Evolutionary conservation across 73 alveolate genomes (phyloP).

Genomic region (Tetrahymena elliotti): DNA sequence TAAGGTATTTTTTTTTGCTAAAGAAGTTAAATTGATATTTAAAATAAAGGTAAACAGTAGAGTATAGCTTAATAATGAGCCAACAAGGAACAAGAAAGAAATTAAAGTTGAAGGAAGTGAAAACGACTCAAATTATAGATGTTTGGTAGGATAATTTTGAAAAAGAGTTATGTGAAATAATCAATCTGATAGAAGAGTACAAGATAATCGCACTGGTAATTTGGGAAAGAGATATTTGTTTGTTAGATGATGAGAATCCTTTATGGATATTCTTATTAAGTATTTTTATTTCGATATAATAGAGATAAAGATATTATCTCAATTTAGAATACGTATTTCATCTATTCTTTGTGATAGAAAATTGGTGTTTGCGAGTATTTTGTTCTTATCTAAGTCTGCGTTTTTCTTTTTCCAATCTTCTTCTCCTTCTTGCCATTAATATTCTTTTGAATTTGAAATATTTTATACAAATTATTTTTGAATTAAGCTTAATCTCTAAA

Average conservation of each 20-base stretch:
- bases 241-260: neutral
- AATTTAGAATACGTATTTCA: neutral
- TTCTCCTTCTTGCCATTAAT: neutral
- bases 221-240: neutral
- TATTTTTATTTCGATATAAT: neutral
- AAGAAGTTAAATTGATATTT: neutral
- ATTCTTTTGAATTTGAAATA: neutral
- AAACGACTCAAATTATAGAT: neutral
- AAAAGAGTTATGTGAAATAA: neutral
- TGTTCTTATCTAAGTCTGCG: neutral
- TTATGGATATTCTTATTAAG: neutral
- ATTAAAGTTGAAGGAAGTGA: neutral
- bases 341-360: neutral
- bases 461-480: neutral
- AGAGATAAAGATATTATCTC: neutral
- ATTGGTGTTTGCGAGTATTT: neutral
- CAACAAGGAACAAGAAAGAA: neutral
- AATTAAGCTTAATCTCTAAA: neutral
- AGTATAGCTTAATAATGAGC: neutral
- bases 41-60: neutral
- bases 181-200: neutral
- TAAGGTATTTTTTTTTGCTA: neutral
- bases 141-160: neutral
- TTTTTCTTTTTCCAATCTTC: neutral
- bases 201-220: neutral